Percentiles rank a stretch among this genome's conserved stretches.
Conservation (phyloP, 768 basidiomycete genomes). For the Lentinus tigrinus region DNA sequence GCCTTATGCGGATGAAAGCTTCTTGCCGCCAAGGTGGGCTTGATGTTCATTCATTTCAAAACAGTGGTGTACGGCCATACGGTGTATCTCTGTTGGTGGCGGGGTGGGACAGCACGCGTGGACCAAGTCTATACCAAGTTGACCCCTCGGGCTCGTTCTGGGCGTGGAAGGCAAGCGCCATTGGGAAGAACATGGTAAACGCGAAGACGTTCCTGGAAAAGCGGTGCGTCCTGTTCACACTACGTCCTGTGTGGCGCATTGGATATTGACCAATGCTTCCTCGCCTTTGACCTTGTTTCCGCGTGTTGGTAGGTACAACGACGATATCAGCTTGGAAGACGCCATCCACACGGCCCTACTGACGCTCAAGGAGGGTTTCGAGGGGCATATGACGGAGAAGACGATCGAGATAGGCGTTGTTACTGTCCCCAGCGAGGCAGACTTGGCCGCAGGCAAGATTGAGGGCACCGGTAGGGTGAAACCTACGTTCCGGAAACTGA, state of each 20-base stretch:
- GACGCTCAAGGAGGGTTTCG: slow-evolving; percentile 98
- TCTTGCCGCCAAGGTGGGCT: not conserved
- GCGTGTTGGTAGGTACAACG: slow-evolving; percentile 75
- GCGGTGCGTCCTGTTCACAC: slow-evolving; percentile 54
- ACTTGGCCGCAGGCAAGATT: slow-evolving; percentile 69
- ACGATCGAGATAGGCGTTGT: slow-evolving; percentile 99
- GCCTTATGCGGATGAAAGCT: not conserved
- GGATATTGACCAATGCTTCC: not conserved
- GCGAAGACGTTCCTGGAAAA: slow-evolving; percentile 99
- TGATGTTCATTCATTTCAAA: slow-evolving; percentile 16
- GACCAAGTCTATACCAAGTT: slow-evolving; percentile 96
- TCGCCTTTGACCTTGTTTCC: slow-evolving; percentile 12
- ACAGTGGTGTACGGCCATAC: slow-evolving; percentile 97
- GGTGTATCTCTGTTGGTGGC: slow-evolving; percentile 97
- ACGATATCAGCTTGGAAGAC: slow-evolving; percentile 97
- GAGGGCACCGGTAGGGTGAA: slow-evolving; percentile 56
- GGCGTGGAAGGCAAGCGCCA: slow-evolving; percentile 99
- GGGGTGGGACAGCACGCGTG: slow-evolving; percentile 93
- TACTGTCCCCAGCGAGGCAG: slow-evolving; percentile 76
- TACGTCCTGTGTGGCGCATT: slow-evolving; percentile 17
- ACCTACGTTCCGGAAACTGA: slow-evolving; percentile 92
- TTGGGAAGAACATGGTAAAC: slow-evolving; percentile 99
- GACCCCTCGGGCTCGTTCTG: slow-evolving; percentile 99
- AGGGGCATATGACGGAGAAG: slow-evolving; percentile 99
- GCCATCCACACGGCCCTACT: slow-evolving; percentile 98